phyloP scores from a whole-genome alignment of 306 rosid species.

The Cicer judaicum region DNA sequence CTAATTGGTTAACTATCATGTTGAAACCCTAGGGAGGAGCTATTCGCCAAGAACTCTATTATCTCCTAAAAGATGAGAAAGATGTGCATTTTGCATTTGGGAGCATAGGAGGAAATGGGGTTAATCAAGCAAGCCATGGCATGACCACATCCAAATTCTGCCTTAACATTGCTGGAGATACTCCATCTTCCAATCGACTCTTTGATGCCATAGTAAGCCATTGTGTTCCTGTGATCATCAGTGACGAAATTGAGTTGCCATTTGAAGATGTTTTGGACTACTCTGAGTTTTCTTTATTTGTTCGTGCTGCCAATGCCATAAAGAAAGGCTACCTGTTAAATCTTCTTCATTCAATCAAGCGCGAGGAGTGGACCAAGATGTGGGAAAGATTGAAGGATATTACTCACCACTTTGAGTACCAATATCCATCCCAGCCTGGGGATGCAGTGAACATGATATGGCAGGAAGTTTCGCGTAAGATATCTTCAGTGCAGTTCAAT shows the following conservation, averaged over 20 bases:
- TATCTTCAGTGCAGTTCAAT: slow-evolving; percentile 48
- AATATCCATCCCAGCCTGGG: slow-evolving; percentile 67
- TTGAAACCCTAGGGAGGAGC: slow-evolving; percentile 73
- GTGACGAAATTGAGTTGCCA: slow-evolving; percentile 89
- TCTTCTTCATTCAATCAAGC: slow-evolving; percentile 67
- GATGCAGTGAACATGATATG: slow-evolving; percentile 92
- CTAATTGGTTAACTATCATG: slow-evolving; percentile 12
- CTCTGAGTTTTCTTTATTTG: slow-evolving; percentile 76
- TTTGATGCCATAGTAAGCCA: slow-evolving; percentile 91
- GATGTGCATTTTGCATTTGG: slow-evolving; percentile 82
- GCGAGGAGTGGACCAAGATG: slow-evolving; percentile 75
- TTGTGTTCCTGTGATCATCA: slow-evolving; percentile 87
- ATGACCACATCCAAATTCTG: slow-evolving; percentile 89
- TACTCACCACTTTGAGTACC: slow-evolving; percentile 70
- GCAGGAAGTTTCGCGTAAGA: slow-evolving; percentile 74
- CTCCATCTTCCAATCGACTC: slow-evolving; percentile 89
- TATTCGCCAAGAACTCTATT: slow-evolving; percentile 85
- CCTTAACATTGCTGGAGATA: slow-evolving; percentile 88
- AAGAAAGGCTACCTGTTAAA: slow-evolving; percentile 69
- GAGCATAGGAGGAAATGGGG: slow-evolving; percentile 67
- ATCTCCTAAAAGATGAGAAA: slow-evolving; percentile 87
- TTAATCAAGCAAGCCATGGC: slow-evolving; percentile 72
- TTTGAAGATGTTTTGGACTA: slow-evolving; percentile 85
- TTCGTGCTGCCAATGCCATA: slow-evolving; percentile 62
- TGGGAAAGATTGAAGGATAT: slow-evolving; percentile 79